phyloP scores from a whole-genome alignment of 2,329 filamentous ascomycete species.

The Aureobasidium sp. region DNA sequence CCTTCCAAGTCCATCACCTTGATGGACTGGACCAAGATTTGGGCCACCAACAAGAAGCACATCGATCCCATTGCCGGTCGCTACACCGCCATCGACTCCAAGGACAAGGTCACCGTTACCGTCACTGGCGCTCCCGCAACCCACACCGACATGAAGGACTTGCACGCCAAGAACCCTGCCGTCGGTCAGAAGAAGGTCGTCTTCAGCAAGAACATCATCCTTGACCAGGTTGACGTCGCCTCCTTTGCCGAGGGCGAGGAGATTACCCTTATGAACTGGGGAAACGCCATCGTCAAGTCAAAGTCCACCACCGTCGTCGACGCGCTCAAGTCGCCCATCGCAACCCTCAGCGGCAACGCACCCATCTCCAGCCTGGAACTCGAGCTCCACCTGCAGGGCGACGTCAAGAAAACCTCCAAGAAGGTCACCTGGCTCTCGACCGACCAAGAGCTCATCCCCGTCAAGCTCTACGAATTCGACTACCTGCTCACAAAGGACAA shows the following conservation, averaged over 20 bases:
- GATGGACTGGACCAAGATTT: slow-evolving; percentile 66
- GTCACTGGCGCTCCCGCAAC: slow-evolving; percentile 25
- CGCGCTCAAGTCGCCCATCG: slow-evolving; percentile 35
- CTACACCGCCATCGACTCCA: slow-evolving; percentile 52
- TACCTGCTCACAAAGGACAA: slow-evolving; percentile 91
- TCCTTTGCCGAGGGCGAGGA: slow-evolving; percentile 79
- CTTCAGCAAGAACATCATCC: slow-evolving; percentile 65
- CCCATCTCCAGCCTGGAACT: slow-evolving; percentile 63
- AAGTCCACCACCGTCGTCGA: slow-evolving; percentile 45
- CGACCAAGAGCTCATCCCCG: slow-evolving; percentile 68
- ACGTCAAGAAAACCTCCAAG: slow-evolving; percentile 93
- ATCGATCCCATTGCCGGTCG: slow-evolving; percentile 39
- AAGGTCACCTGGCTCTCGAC: slow-evolving; percentile 90
- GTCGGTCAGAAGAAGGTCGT: slow-evolving; percentile 81
- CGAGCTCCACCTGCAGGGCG: slow-evolving; percentile 84
- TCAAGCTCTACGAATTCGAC: slow-evolving; percentile 90
- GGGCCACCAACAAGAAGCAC: slow-evolving; percentile 43
- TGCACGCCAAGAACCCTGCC: slow-evolving; percentile 81
- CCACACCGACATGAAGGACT: slow-evolving; percentile 67
- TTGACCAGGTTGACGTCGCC: slow-evolving; percentile 83
- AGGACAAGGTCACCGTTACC: slow-evolving; percentile 60
- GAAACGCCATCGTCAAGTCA: slow-evolving; percentile 72
- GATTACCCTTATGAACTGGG: slow-evolving; percentile 95
- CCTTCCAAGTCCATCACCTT: slow-evolving; percentile 73
- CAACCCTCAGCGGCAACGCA: slow-evolving; percentile 40